A percentile compares a stretch with the other conserved stretches of the same genome.
These are phyloP conservation scores for Uromyces viciae-fabae DNA, from an alignment of 1,284 basidiomycete species.

Conservation along the genomic window DNA sequence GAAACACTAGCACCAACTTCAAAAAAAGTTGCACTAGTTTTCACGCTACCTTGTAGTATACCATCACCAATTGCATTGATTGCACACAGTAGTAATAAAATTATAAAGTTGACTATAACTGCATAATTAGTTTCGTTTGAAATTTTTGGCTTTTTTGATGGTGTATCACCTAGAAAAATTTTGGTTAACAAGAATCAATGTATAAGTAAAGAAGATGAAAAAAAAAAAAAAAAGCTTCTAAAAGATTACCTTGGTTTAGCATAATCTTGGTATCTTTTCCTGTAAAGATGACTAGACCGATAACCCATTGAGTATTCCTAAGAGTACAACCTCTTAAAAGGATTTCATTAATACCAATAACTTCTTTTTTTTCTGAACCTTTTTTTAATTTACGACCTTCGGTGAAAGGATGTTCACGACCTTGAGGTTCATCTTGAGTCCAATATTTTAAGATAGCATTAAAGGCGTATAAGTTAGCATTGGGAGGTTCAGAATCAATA, in stretches of 20 bases:
- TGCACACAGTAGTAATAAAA: conserved; percentile 74
- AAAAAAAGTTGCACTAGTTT: conserved; percentile 71
- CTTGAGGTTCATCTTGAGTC: conserved; percentile 49
- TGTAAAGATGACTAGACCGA: conserved; percentile 89
- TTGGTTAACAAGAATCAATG: too few species aligned
- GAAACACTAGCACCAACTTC: conserved; percentile 67
- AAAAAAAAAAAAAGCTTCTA: neutral
- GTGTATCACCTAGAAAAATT: conserved; percentile 54
- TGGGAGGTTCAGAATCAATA: conserved; percentile 86
- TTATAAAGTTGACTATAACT: conserved; percentile 85
- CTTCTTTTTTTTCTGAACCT: conserved; percentile 54
- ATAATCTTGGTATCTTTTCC: conserved; percentile 97
- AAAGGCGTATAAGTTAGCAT: conserved; percentile 87
- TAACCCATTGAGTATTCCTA: conserved; percentile 91
- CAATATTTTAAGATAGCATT: conserved; percentile 77
- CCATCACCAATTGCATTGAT: conserved; percentile 70
- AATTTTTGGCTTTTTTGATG: conserved; percentile 87
- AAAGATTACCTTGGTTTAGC: conserved; percentile 63
- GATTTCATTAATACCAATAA: conserved; percentile 78
- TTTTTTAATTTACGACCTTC: conserved; percentile 48
- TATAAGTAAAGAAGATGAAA: neutral
- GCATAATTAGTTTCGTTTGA: conserved; percentile 99
- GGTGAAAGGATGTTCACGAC: conserved; percentile 49
- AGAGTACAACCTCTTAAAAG: conserved; percentile 85
- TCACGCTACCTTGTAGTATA: conserved; percentile 63